Conservation (phyloP, 768 basidiomycete genomes). For the Scleroderma bovista region DNA sequence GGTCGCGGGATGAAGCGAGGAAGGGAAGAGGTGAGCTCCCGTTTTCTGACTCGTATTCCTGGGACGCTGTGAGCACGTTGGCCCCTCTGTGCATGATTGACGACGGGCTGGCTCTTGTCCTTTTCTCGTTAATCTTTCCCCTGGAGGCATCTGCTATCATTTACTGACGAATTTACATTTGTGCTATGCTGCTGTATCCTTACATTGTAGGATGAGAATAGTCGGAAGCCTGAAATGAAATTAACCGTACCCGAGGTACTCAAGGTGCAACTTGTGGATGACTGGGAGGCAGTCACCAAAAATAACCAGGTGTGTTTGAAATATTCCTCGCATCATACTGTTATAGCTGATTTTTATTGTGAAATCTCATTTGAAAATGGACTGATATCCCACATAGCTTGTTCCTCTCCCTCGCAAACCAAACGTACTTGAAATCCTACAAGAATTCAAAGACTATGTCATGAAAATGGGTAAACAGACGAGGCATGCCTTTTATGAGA, state of each 20-base stretch:
- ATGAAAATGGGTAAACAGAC: slow-evolving; percentile 41
- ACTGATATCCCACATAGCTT: slow-evolving; percentile 44
- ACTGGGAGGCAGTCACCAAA: slow-evolving; percentile 97
- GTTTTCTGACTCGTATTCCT: neutral
- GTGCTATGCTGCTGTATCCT: neutral
- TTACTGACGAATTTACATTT: neutral
- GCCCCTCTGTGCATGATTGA: too few relatives aligned
- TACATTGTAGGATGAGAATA: slow-evolving; percentile 58
- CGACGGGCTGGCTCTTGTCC: too few relatives aligned
- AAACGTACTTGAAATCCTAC: slow-evolving; percentile 68
- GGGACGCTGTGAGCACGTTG: neutral
- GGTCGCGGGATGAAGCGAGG: slow-evolving; percentile 64
- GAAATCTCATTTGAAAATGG: neutral
- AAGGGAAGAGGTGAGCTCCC: slow-evolving; percentile 60
- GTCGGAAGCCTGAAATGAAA: slow-evolving; percentile 84
- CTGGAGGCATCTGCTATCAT: neutral
- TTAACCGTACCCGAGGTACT: slow-evolving; percentile 85
- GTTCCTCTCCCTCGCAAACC: slow-evolving; percentile 79
- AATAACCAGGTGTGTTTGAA: slow-evolving; percentile 70
- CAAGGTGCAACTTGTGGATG: slow-evolving; percentile 87
- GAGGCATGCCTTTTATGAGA: slow-evolving; percentile 31
- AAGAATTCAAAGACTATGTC: slow-evolving; percentile 70
- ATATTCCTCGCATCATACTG: neutral
- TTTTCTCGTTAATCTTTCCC: too few relatives aligned
- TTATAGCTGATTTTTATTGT: neutral